phyloP scores from a whole-genome alignment of 1,139 yeast species.

The Yamadazyma atmosphaerica region DNA sequence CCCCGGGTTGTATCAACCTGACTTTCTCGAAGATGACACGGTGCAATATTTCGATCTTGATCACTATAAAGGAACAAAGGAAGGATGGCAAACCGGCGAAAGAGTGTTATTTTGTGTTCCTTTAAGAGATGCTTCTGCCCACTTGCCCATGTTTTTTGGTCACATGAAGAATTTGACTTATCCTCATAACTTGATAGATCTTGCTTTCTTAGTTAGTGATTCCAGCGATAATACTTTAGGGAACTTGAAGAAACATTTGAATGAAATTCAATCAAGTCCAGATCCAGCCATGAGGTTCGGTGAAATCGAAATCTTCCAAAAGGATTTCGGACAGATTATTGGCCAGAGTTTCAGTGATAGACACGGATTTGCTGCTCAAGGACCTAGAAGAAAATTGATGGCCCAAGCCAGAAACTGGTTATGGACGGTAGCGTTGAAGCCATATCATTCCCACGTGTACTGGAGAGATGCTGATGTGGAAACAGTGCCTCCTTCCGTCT shows the following conservation, averaged over 20 bases:
- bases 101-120: slow-evolving; percentile 60
- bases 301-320: slow-evolving; percentile 54
- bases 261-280: slow-evolving; percentile 43
- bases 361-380: slow-evolving; percentile 56
- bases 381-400: slow-evolving; percentile 54
- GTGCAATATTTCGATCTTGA: slow-evolving; percentile 48
- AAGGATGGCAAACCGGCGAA: slow-evolving; percentile 58
- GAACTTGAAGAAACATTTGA: slow-evolving; percentile 40
- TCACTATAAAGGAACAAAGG: slow-evolving; percentile 41
- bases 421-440: slow-evolving; percentile 52
- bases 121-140: slow-evolving; percentile 61
- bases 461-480: slow-evolving; percentile 60
- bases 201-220: slow-evolving; percentile 59
- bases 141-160: slow-evolving; percentile 60
- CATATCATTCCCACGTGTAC: slow-evolving; percentile 53
- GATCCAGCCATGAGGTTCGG: slow-evolving; percentile 50
- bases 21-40: slow-evolving; percentile 21
- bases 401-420: slow-evolving; percentile 57
- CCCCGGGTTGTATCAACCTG: slow-evolving; percentile 22
- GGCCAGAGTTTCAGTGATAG: slow-evolving; percentile 55
- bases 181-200: slow-evolving; percentile 56
- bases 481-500: slow-evolving; percentile 50
- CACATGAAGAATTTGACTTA: slow-evolving; percentile 58
- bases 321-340: slow-evolving; percentile 53
- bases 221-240: slow-evolving; percentile 60